Evolutionary conservation across 352 stramenopile species (phyloP).

Genomic region (Phytophthora europaea): DNA sequence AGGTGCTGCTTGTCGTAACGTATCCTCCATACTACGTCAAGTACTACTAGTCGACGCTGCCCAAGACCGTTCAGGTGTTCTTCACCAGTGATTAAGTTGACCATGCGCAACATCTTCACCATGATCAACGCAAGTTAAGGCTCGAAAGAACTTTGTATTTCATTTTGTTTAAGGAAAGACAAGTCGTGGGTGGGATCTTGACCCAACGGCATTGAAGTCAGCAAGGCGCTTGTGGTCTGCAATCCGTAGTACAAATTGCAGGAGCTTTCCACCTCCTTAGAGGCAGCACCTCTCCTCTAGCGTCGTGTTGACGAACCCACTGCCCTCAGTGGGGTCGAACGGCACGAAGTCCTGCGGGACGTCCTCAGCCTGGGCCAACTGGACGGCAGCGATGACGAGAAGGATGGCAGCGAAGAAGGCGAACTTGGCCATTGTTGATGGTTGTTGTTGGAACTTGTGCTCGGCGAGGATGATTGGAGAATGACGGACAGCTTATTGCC

Average conservation of each 20-base stretch:
- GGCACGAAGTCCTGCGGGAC: not conserved
- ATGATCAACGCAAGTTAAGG: too few relatives aligned
- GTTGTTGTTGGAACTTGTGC: constrained; percentile 1
- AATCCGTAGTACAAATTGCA: not conserved
- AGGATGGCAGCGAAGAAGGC: constrained; percentile 12
- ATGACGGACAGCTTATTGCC: not conserved
- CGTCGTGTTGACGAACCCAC: not conserved
- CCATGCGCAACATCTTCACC: too few relatives aligned
- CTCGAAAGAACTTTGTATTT: too few relatives aligned
- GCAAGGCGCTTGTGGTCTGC: not conserved
- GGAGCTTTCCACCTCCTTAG: not conserved
- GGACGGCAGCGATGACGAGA: not conserved
- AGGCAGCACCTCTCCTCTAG: not conserved
- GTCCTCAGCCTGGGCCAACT: not conserved
- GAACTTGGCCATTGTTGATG: constrained; percentile 14
- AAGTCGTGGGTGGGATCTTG: too few relatives aligned
- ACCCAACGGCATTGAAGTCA: not conserved
- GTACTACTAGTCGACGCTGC: too few relatives aligned
- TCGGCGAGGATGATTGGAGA: constrained; percentile 8
- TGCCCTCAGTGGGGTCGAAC: not conserved
- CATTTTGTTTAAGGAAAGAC: too few relatives aligned
- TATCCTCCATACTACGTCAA: too few relatives aligned
- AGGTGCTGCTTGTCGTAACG: too few relatives aligned
- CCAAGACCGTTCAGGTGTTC: too few relatives aligned
- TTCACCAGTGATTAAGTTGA: too few relatives aligned